Base-by-base conservation (phyloP, 1,139 yeast genomes). In the Kluyveromyces sp. region DNA sequence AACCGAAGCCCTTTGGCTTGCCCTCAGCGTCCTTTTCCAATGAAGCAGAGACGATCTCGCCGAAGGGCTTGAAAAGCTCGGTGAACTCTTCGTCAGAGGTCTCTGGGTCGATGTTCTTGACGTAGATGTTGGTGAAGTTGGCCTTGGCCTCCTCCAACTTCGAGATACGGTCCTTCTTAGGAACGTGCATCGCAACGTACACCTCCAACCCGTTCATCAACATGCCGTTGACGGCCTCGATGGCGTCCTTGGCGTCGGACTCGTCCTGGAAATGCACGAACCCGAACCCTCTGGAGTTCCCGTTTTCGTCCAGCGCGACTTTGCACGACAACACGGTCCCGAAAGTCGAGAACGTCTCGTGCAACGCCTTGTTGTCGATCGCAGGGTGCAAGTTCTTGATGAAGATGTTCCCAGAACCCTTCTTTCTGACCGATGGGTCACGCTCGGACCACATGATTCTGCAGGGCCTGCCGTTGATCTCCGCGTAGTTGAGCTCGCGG, bases 361-460 rank as follows among this genome's bases (percentile, higher is more conserved):
- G 95, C 63, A 92, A 79, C 61, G 96, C 95, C 79, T 92, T 92
- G 87, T 92, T 92, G 73, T 92, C 99, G 64, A 92, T 92, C 63
- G 89, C 95, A 49, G 96, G 94, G 70, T 92, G 96, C 73, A 92
- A 81, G 80, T 92, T 94, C 82, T 92, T 92, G 75, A 92, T 92
- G 79, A 85, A 92, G 57, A 94, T 83, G 78, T 92, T 92, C 64
- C 96, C 96, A 55, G 87, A 85, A 68, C 97, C 97, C 65, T 84
- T 83, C 77, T 86, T 87, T 78, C 98, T 86, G 61, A 83, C 70
- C 53, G 96, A 79, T 54, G 98, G 98, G 69, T 92, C 97, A 74
- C 98, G 87, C 77, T 94, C 98, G 56, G 97, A 88, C 96, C 97
- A 89, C 98, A 94, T 94, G 74, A 92, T 92, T 73, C 99, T 89